Base-by-base conservation (phyloP, 2,329 filamentous ascomycete species). In the Penicillium sp. region DNA sequence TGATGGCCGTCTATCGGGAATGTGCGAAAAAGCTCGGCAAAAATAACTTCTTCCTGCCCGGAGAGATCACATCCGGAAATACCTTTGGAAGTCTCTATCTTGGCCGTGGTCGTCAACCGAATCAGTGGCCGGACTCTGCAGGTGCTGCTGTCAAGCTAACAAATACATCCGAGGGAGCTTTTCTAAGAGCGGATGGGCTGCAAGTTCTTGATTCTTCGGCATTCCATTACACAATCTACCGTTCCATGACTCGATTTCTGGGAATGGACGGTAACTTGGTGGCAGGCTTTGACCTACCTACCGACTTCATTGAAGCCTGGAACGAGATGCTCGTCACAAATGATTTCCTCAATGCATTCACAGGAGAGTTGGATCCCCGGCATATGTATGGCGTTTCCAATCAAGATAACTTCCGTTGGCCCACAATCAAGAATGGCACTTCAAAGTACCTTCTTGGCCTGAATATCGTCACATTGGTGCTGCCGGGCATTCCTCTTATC, bases 381-480 rank as follows among this genome's bases (percentile, higher is more conserved):
- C 85, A 88, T 66, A 81, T 88, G 79, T 88, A 83, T 66, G 86
- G 85, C 48, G 80, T 81, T 2, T 86, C 85, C 5, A 88, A 88
- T 64, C 86, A 88, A 72, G 86, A 88, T 67, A 84, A 88, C 11
- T 85, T 88, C 63, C 79, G 85, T 39, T 88, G 85, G 85, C 85
- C 85, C 9, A 79, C 83, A 8, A 75, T 88, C 25, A 74, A 77
- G 35, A 79, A 84, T 55, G 85, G 85, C 3, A 81, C 82, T 0
- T 76, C 86, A 63, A 79, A 83, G 45, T 81, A 85, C 67, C 72
- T 87, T 6, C 71, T 88, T 6, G 85, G 79, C 5, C 75, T 83
- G 16, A 87, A 85, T 63, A 78, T 88, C 45, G 83, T 82, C 1
- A 85, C 84, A 0, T 67, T 88, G 50, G 74, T 85, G 45, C 77